Base-by-base conservation (phyloP, 306 rosid species). In the Lotus japonicus region DNA sequence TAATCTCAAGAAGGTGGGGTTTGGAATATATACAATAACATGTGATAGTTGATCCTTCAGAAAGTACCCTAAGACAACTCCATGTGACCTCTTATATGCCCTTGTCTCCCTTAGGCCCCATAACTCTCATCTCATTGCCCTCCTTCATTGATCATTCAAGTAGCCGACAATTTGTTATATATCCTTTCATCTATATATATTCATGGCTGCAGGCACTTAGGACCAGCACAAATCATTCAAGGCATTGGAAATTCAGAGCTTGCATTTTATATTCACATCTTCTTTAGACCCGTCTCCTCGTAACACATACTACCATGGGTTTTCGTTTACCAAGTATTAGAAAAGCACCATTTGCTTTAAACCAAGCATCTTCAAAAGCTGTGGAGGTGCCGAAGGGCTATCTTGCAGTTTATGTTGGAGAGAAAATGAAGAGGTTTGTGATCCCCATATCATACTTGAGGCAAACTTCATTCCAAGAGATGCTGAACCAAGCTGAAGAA, bases 61-160 rank as follows among this genome's bases (percentile, higher is more conserved):
- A 66, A 38, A 15, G 55, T 33, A 66, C 67, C 58, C 39, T 51
- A 42, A 5, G 68, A 79, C 81, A 74, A 64, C 49, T 39, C 64
- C 84, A 59, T 55, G 85, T 80, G 85, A 76, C n/a, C 65, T 55
- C 31, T 28, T n/a, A 26, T 13, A 39, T 43, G 64, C 17, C 62
- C 45, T 49, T 44, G 79, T 72, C 71, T 59, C 60, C 17, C 23
- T 2, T 49, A 31, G 69, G 35, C 35, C 68, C 68, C 7, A 42
- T 39, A 36, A 17, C 1, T 67, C 23, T 15, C 2, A 68, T 15
- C 28, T 16, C 49, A 14, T 19, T 11, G 58, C n/a, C n/a, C n/a
- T n/a, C n/a, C n/a, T 6, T 9, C 57, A 45, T 16, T 45, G 11
- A 45, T 60, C 19, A 42, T 28, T 42, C 58, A 28, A 8, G 42